Evolutionary conservation across 345 rosid species (phyloP).

Genomic region (Populus alba): DNA sequence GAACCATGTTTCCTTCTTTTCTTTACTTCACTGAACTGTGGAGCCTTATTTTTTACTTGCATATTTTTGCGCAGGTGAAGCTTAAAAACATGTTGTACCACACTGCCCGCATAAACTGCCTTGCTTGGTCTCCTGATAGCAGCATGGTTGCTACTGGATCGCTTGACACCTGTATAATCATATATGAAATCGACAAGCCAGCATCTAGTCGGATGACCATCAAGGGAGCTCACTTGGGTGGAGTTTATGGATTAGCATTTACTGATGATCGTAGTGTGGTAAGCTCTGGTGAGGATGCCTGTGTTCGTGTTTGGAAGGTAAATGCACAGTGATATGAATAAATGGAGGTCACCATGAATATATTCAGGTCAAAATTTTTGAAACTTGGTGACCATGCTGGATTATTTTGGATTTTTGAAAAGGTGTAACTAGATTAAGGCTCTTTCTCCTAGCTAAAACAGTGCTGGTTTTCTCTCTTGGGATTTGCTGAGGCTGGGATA

Average conservation of each 20-base stretch:
- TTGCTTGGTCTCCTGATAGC: slow-evolving; percentile 87
- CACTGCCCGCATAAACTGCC: slow-evolving; percentile 79
- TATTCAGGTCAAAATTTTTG: background rate
- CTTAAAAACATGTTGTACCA: slow-evolving; percentile 88
- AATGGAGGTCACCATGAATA: background rate
- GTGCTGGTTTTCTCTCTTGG: too few species aligned
- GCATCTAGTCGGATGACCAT: slow-evolving; percentile 65
- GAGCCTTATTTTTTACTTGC: background rate
- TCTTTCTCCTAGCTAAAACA: too few species aligned
- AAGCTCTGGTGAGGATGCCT: slow-evolving; percentile 97
- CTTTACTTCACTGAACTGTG: background rate
- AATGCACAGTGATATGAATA: slow-evolving; percentile 5
- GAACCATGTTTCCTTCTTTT: background rate
- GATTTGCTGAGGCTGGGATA: too few species aligned
- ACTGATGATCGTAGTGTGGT: slow-evolving; percentile 54
- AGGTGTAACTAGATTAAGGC: too few species aligned
- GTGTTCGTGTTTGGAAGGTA: slow-evolving; percentile 67
- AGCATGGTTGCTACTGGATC: slow-evolving; percentile 81
- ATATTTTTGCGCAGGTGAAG: slow-evolving; percentile 47
- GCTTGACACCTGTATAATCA: slow-evolving; percentile 71
- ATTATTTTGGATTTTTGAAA: background rate
- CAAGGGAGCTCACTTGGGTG: slow-evolving; percentile 87
- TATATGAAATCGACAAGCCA: slow-evolving; percentile 75
- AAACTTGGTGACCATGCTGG: background rate
- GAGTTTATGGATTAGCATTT: slow-evolving; percentile 82